A percentile compares a stretch with the other conserved stretches of the same genome.
Conservation (phyloP, 441 rosid species). For the Mallotus repandus region DNA sequence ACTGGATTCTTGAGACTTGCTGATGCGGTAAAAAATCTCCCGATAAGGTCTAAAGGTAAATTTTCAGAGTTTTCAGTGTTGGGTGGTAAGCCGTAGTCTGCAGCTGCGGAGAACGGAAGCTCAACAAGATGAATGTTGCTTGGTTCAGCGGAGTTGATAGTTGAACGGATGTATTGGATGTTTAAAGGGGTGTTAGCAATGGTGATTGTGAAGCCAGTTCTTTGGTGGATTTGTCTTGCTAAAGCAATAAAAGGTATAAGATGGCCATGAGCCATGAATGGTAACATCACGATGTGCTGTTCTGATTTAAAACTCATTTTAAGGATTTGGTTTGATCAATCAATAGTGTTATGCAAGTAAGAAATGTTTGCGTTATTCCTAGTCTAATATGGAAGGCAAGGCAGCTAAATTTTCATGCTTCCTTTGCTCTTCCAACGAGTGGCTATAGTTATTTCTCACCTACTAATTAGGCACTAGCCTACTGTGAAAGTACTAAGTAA, state of each 20-base stretch:
- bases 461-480: no score
- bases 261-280: conserved; percentile 59
- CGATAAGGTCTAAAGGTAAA: conserved; percentile 25
- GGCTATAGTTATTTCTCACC: no score
- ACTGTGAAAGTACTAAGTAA: no score
- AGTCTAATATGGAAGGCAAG: no score
- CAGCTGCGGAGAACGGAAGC: conserved; percentile 32
- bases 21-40: conserved; percentile 19
- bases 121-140: conserved; percentile 28
- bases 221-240: conserved; percentile 32
- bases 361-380: no score
- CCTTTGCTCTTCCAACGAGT: no score
- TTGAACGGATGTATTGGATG: conserved; percentile 37
- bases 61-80: conserved; percentile 45
- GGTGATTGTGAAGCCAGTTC: conserved; percentile 36
- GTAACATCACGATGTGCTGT: conserved; percentile 39
- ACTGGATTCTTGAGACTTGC: conserved; percentile 26
- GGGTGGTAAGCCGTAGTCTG: conserved; percentile 40
- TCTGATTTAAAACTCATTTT: background rate
- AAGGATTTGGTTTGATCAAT: no score
- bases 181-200: conserved; percentile 45
- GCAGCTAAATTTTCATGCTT: no score
- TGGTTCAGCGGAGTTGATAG: conserved; percentile 1
- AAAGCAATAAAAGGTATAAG: conserved; percentile 49
- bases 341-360: no score